A percentile compares a stretch with the other conserved stretches of the same genome.
Evolutionary conservation across 805 yeast species (phyloP).

Genomic region (Kuraishia hungarica): DNA sequence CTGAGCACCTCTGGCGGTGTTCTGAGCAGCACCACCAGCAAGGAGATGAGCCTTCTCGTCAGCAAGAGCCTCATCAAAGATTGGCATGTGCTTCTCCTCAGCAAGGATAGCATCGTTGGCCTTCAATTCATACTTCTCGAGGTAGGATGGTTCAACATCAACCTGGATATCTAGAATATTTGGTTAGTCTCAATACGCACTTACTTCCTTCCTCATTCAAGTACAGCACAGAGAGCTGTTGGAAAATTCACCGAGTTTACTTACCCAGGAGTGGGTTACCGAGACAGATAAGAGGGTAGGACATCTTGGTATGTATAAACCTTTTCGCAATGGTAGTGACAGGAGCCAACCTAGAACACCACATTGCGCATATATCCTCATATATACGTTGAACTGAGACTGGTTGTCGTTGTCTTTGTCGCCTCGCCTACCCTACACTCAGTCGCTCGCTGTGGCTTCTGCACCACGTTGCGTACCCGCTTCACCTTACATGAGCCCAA

Average conservation of each 20-base stretch:
- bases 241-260: not conserved
- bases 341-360: not conserved
- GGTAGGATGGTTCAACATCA: slow-evolving; percentile 56
- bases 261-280: slow-evolving; percentile 75
- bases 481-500: not conserved
- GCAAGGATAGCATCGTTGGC: slow-evolving; percentile 88
- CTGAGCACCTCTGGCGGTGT: slow-evolving; percentile 98
- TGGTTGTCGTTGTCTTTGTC: not conserved
- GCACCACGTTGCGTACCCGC: not conserved
- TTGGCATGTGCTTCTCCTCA: slow-evolving; percentile 78
- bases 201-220: not conserved
- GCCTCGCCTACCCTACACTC: not conserved
- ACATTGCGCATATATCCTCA: not conserved
- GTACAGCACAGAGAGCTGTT: not conserved
- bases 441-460: not conserved
- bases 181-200: not conserved
- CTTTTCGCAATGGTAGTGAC: not conserved
- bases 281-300: slow-evolving; percentile 69
- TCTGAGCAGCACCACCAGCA: slow-evolving; percentile 99
- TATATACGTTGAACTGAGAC: not conserved
- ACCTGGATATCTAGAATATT: slow-evolving; percentile 62
- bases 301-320: slow-evolving; percentile 26
- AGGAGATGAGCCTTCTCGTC: slow-evolving; percentile 55
- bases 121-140: slow-evolving; percentile 75
- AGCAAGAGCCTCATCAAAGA: slow-evolving; percentile 69